A percentile compares a stretch with the other conserved stretches of the same genome.
phyloP scores from a whole-genome alignment of 371 early-diverging fungal genomes.

The Syncephalastrum sp. region DNA sequence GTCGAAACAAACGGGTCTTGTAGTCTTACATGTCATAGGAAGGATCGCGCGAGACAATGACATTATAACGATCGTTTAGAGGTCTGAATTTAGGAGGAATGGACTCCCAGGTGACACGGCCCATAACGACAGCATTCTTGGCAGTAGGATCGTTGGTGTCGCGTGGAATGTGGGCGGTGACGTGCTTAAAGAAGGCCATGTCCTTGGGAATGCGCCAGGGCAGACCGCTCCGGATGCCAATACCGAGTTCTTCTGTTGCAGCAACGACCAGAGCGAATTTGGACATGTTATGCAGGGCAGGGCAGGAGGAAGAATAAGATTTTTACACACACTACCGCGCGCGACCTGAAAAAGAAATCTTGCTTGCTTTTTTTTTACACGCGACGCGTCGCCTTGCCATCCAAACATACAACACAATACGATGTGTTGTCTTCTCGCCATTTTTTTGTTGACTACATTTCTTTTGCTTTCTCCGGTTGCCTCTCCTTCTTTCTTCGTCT shows the following conservation, averaged over 20 bases:
- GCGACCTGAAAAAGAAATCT: no score
- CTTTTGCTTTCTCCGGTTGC: no score
- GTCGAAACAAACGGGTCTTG: neutral
- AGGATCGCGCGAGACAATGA: slow-evolving; percentile 75
- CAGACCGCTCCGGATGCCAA: slow-evolving; percentile 67
- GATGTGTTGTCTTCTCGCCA: no score
- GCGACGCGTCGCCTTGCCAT: no score
- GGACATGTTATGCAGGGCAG: slow-evolving; percentile 15
- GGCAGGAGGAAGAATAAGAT: no score
- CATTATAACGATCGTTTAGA: slow-evolving; percentile 71
- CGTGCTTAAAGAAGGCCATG: slow-evolving; percentile 77
- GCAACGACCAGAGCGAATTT: slow-evolving; percentile 73
- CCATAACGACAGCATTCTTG: slow-evolving; percentile 86
- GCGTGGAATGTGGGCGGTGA: slow-evolving; percentile 57
- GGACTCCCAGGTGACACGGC: slow-evolving; percentile 86
- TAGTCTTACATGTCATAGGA: slow-evolving; percentile 49
- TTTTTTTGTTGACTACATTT: no score
- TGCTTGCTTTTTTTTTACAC: no score
- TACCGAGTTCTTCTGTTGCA: slow-evolving; percentile 72
- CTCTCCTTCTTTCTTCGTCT: no score
- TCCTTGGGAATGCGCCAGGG: slow-evolving; percentile 90
- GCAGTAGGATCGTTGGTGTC: neutral
- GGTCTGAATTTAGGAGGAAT: slow-evolving; percentile 79
- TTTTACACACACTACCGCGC: no score
- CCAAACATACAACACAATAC: no score